Percentiles rank a stretch among this genome's conserved stretches.
Evolutionary conservation across 2,329 filamentous ascomycete genomes (phyloP).

Genomic region (Verticillium nubilum): DNA sequence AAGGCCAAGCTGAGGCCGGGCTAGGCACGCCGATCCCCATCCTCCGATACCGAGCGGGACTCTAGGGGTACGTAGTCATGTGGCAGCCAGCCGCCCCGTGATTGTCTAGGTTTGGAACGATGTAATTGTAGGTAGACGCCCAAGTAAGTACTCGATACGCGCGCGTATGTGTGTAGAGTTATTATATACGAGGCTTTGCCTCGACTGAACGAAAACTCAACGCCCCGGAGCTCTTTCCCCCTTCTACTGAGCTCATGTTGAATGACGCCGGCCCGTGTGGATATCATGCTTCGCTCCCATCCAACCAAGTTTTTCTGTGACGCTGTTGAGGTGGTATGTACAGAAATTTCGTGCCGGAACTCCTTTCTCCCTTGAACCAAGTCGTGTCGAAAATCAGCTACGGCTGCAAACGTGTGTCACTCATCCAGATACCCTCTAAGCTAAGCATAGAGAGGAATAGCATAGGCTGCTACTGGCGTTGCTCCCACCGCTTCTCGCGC

Average conservation of each 20-base stretch:
- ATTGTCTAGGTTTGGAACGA: not conserved
- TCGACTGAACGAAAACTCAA: not conserved
- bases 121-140: too few relatives aligned
- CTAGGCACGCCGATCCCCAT: not conserved
- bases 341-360: conserved; percentile 11
- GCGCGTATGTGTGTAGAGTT: not conserved
- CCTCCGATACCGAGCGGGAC: not conserved
- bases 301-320: conserved; percentile 13
- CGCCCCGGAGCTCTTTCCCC: conserved; percentile 3
- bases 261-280: conserved; percentile 20
- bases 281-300: conserved; percentile 12
- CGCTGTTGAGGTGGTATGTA: conserved; percentile 13
- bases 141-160: not conserved
- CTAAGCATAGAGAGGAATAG: too few relatives aligned
- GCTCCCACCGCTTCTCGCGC: conserved; percentile 76
- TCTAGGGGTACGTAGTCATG: not conserved
- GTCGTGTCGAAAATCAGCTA: not conserved
- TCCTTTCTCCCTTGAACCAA: not conserved
- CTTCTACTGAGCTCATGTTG: conserved; percentile 25
- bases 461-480: conserved; percentile 27
- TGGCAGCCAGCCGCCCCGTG: not conserved
- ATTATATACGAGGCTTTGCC: not conserved
- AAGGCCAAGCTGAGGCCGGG: not conserved
- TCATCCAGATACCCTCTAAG: not conserved
- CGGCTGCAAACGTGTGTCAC: not conserved